Evolutionary conservation across 1,284 basidiomycete species (phyloP), one percentile per base, ranked within the genome.

Genomic region (Phlebopus sp.): DNA sequence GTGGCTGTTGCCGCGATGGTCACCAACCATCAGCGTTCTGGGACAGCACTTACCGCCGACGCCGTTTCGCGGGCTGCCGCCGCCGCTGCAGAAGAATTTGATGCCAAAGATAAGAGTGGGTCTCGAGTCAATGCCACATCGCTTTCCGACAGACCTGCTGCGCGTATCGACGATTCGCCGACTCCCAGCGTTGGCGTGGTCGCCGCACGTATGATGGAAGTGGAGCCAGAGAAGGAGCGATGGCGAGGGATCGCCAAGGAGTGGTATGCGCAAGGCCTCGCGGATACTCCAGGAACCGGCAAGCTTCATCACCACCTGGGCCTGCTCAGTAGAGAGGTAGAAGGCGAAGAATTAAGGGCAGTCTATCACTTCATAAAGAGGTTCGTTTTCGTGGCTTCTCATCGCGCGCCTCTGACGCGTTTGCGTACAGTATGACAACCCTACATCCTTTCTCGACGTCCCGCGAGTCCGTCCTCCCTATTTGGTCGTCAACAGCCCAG

Each of bases 291-390:
- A 2, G 92, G 92, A 21, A 86, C 86, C 13, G 96, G 96, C 5
- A 86, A 94, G 57, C 72, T 98, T 41, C 96, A 99, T 65, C 92
- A 97, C 64, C 92, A 97, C 64, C 72, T 99, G n/a, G 97, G 93
- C 1, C 69, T 97, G 49, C 75, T 99, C 41, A 88, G 85, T 58
- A 76, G 89, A 18, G 91, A 94, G 59, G 79, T 80, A 17, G 86
- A 89, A 49, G 80, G 78, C 1, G 91, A 96, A 57, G 94, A 97
- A 55, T 68, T 95, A n/a, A 76, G 86, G 7, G 84, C 85, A 0
- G 76, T 97, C 9, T 96, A 99, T 65, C 96, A 97, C 67, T 96
- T 95, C 57, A 79, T 86, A n/a, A 97, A 97, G 71, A 96, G 92
- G 92, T 92, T 32, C 44, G 78, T 69, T 1, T 38, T 30, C 40